Evolutionary conservation across 495 filamentous ascomycete genomes (phyloP).

Genomic region (Xylaria nigripes): DNA sequence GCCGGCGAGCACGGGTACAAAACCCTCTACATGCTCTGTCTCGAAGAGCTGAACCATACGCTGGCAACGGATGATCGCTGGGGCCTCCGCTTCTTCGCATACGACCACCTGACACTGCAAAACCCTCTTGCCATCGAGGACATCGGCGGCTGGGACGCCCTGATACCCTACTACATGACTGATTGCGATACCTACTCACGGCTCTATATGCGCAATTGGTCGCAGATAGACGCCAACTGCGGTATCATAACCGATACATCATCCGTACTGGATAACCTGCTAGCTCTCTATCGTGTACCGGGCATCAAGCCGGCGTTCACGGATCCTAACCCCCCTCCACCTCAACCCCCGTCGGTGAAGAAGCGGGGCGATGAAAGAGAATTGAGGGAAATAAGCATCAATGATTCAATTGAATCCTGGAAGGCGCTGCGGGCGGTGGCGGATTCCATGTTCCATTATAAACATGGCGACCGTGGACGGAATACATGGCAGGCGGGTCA

Average conservation of each 20-base stretch:
- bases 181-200: conserved; percentile 53
- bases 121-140: conserved; percentile 44
- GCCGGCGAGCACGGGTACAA: conserved; percentile 35
- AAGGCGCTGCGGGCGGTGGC: conserved; percentile 19
- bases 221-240: conserved; percentile 33
- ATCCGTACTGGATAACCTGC: conserved; percentile 36
- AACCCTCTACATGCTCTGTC: conserved; percentile 43
- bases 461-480: conserved; percentile 36
- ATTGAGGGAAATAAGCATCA: background rate
- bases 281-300: conserved; percentile 40
- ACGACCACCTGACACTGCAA: conserved; percentile 52
- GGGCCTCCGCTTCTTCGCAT: conserved; percentile 48
- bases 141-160: conserved; percentile 51
- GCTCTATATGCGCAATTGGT: conserved; percentile 44
- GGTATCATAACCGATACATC: conserved; percentile 50
- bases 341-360: conserved; percentile 4
- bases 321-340: conserved; percentile 34
- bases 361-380: conserved; percentile 13
- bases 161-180: conserved; percentile 55
- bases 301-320: conserved; percentile 24
- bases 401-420: conserved; percentile 27
- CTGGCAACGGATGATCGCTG: conserved; percentile 29
- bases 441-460: conserved; percentile 33
- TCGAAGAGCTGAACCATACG: conserved; percentile 34
- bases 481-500: conserved; percentile 55